Conservation (phyloP, 139 green algal species). For the Chlorella sp. region DNA sequence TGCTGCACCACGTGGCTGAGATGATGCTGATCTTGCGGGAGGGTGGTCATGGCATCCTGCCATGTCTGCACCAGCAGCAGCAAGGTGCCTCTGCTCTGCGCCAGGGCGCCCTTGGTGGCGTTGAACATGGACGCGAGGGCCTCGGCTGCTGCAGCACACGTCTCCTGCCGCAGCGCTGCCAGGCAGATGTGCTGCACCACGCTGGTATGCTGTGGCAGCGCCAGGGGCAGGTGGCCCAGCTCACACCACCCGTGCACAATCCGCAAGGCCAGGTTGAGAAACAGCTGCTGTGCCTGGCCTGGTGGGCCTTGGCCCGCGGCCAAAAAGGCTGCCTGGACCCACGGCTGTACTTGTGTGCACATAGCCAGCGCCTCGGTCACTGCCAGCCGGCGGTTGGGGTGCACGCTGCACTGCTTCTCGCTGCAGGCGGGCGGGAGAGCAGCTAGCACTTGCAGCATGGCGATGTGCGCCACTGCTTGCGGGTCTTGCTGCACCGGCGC, state of each 20-base stretch:
- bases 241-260: slow-evolving; percentile 26
- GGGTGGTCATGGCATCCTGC: not conserved
- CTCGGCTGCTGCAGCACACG: slow-evolving; percentile 16
- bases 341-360: not conserved
- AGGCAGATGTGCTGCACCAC: slow-evolving; percentile 12
- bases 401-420: slow-evolving; percentile 5
- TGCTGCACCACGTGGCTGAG: slow-evolving; percentile 8
- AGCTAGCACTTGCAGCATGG: slow-evolving; percentile 25
- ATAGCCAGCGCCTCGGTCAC: slow-evolving; percentile 6
- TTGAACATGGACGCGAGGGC: slow-evolving; percentile 21
- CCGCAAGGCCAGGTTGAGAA: slow-evolving; percentile 10
- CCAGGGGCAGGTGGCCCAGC: slow-evolving; percentile 2
- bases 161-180: not conserved
- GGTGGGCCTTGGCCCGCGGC: not conserved
- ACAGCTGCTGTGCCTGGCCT: not conserved
- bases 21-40: slow-evolving; percentile 3
- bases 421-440: slow-evolving; percentile 15
- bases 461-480: not conserved
- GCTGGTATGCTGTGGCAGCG: not conserved
- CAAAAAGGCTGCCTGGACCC: slow-evolving; percentile 4
- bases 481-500: not conserved
- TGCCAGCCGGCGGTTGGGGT: slow-evolving; percentile 21
- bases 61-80: slow-evolving; percentile 2
- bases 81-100: slow-evolving; percentile 1
- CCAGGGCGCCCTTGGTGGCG: not conserved